Base-by-base conservation (phyloP, 306 rosid species). In the Medicago lupulina region DNA sequence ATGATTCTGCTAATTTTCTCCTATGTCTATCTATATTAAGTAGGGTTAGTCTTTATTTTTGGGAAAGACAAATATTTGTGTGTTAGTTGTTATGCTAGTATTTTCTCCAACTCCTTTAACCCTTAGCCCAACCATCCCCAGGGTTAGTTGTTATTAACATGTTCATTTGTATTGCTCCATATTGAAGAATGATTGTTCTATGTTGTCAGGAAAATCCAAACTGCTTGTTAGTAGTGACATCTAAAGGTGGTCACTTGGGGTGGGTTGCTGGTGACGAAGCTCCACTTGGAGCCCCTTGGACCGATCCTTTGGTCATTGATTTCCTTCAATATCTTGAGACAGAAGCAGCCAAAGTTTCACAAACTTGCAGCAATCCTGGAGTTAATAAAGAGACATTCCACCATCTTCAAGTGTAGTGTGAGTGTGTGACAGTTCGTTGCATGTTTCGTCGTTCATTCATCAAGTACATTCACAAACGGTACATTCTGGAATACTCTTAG, bases 241-340 rank as follows among this genome's bases (percentile, higher is more conserved):
- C 98, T 31, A 80, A 92, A 83, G 98, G 98, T 23, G 97, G 98
- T 13, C 98, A 95, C 82, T 77, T 95, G 65, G 98, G 97, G 18
- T 92, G 97, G 98, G 91, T 95, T 76, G 98, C 98, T 47, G 98
- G 98, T 10, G 89, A 76, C 41, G 86, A 79, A 28, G 91, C 97
- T 71, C 98, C 98, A 10, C 23, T 80, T 4, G 97, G 98, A 70
- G 86, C 86, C 54, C 98, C 98, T 46, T 95, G 98, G 98, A 86
- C 97, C 18, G 97, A 95, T 86, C 86, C 86, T 4, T 55, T 89
- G 17, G 92, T 95, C 43, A 95, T 90, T 76, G 96, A 95, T 67
- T 95, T 87, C 83, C 90, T 95, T 67, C 81, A 92, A 80, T 81
- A 85, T 86, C 76, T 95, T 54, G 92, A 92, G 73, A 83, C 21